These are phyloP conservation scores for Amanita pallidorosea DNA, from an alignment of 768 basidiomycete genomes.

Conservation along the genomic window DNA sequence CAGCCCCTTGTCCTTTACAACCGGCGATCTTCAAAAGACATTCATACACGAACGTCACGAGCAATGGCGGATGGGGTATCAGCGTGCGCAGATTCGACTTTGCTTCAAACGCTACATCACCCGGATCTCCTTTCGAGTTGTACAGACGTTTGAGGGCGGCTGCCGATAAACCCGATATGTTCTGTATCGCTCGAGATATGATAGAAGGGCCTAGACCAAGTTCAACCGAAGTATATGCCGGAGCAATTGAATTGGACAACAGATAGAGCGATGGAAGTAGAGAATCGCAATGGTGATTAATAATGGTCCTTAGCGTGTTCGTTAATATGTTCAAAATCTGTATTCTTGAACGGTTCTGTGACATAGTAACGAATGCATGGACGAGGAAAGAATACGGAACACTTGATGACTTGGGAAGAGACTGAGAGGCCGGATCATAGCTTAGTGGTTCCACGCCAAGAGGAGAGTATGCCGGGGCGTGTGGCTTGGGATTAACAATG, in stretches of 20 bases:
- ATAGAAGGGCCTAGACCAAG: conserved; percentile 60
- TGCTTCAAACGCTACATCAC: conserved; percentile 82
- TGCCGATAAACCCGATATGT: conserved; percentile 55
- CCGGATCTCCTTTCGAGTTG: conserved; percentile 69
- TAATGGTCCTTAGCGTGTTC: conserved; percentile 64
- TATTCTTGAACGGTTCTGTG: conserved; percentile 63
- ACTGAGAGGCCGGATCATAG: conserved; percentile 31
- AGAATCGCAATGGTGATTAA: conserved; percentile 53
- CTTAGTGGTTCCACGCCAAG: conserved; percentile 39
- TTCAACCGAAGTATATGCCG: conserved; percentile 63
- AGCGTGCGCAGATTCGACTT: conserved; percentile 69
- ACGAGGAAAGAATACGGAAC: conserved; percentile 68
- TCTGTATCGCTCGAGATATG: conserved; percentile 60
- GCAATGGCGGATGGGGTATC: conserved; percentile 57
- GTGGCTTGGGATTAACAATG: neutral
- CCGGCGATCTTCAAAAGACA: conserved; percentile 56
- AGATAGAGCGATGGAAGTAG: conserved; percentile 73
- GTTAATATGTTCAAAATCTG: conserved; percentile 57
- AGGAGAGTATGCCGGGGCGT: conserved; percentile 14
- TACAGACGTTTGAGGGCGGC: conserved; percentile 54
- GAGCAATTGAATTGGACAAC: conserved; percentile 69
- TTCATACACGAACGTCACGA: conserved; percentile 55
- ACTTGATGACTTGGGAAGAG: conserved; percentile 26
- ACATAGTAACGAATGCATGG: conserved; percentile 48
- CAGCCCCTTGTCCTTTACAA: conserved; percentile 66